Base-by-base conservation (phyloP, 768 basidiomycete genomes). In the Xerocomellus amylosporus region DNA sequence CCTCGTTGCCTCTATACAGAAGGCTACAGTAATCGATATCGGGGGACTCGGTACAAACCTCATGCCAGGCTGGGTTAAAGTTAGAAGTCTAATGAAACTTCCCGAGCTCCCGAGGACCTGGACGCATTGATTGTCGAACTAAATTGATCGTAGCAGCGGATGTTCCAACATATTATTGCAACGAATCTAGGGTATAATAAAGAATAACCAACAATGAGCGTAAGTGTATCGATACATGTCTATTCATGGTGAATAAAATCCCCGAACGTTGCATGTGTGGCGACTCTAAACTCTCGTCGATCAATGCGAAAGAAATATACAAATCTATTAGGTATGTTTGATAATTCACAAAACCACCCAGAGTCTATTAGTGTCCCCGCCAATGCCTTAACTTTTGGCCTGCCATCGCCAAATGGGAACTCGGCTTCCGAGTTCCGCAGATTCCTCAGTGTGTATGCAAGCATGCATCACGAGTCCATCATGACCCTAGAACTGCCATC, bases 401-500 rank as follows among this genome's bases (percentile, higher is more conserved):
- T 46, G 8, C 52, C 38, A 30, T 41, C 4, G 22, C 14, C 3
- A 19, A 30, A 30, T 30, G 30, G 30, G 9, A 30, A 30, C 28
- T 14, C 5, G 26, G 17, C n/a, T 14, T 6, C 24, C 37, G 20
- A n/a, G n/a, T n/a, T n/a, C 30, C 22, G 14, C 30, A n/a, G 26
- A 9, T 30, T 10, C 30, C 30, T 30, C 15, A 30, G 19, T 7
- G 20, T 8, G n/a, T 3, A 5, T n/a, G 36, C 22, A 24, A 5
- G 34, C n/a, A n/a, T 30, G 30, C 10, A 26, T 44, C 49, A 47
- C n/a, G 36, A 43, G 14, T 37, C n/a, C 12, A 2, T 44, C 39
- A 54, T 2, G 22, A 26, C 38, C 15, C 77, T n/a, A 83, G 55
- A 20, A 86, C 77, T 1, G 79, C 77, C 78, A 93, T 88, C 73